phyloP scores from a whole-genome alignment of 768 basidiomycete species.

The Neoboletus magnificus region DNA sequence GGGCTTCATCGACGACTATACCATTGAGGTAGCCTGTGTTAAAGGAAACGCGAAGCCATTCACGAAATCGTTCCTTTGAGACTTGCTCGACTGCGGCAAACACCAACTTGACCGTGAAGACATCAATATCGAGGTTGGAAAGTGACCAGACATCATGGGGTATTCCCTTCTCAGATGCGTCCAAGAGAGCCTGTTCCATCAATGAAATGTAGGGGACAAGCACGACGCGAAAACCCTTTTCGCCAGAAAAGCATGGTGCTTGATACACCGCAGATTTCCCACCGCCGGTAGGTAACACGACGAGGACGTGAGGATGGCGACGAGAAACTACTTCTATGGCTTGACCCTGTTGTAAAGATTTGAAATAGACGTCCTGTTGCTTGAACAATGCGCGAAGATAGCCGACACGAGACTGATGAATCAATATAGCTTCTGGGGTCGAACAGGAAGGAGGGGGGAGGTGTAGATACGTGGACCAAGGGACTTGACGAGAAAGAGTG shows the following conservation, averaged over 20 bases:
- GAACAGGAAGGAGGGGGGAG: no score
- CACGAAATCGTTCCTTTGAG: background rate
- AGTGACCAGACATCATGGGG: background rate
- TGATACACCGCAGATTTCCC: background rate
- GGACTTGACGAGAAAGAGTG: no score
- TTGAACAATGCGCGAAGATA: background rate
- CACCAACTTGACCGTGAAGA: background rate
- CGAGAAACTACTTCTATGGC: background rate
- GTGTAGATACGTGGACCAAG: no score
- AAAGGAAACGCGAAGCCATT: background rate
- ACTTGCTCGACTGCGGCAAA: background rate
- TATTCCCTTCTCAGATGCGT: background rate
- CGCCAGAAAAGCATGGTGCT: background rate
- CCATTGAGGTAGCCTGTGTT: background rate
- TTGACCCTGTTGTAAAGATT: background rate
- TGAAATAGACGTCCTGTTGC: background rate
- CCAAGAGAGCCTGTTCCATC: background rate
- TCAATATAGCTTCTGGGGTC: no score
- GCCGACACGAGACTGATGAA: background rate
- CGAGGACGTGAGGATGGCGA: background rate
- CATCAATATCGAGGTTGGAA: no score
- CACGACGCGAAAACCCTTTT: background rate
- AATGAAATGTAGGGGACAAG: background rate
- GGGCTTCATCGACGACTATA: background rate
- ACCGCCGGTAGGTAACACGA: background rate